phyloP scores from a whole-genome alignment of 331 rosid species.

The Phaseolus coccineus region DNA sequence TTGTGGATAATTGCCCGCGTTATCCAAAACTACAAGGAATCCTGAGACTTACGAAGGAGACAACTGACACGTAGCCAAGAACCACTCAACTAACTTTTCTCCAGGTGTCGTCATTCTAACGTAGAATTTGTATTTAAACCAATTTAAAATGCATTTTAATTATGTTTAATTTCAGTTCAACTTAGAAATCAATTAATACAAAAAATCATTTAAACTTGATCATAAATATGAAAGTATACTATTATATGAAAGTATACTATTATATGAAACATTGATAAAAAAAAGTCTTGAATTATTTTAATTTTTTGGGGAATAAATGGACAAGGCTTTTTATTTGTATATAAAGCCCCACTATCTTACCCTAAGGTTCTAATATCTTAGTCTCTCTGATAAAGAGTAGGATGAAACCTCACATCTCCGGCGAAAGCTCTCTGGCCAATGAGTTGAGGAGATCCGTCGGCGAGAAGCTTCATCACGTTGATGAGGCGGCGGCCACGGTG shows the following conservation, averaged over 20 bases:
- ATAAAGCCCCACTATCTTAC: slow-evolving; percentile 16
- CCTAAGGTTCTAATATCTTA: slow-evolving; percentile 38
- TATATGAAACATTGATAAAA: no score
- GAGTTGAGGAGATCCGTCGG: slow-evolving; percentile 35
- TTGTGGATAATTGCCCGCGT: background rate
- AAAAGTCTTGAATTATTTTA: no score
- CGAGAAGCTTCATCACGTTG: slow-evolving; percentile 46
- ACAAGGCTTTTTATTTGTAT: slow-evolving; percentile 25
- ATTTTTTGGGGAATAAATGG: background rate
- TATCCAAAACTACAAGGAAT: slow-evolving; percentile 33
- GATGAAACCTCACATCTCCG: slow-evolving; percentile 52
- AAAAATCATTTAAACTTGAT: no score
- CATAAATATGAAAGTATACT: no score
- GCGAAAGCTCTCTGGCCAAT: slow-evolving; percentile 34
- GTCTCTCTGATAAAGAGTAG: background rate
- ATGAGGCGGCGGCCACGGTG: slow-evolving; percentile 23
- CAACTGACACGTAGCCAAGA: background rate
- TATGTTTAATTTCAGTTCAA: background rate
- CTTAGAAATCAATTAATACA: no score
- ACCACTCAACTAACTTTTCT: no score
- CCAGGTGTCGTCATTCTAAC: no score
- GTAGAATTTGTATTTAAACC: background rate
- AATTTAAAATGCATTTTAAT: background rate
- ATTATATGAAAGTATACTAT: no score
- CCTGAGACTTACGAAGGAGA: background rate